These are phyloP conservation scores for Euphorbia celastroides DNA, from an alignment of 441 rosid genomes.

Conservation along the genomic window DNA sequence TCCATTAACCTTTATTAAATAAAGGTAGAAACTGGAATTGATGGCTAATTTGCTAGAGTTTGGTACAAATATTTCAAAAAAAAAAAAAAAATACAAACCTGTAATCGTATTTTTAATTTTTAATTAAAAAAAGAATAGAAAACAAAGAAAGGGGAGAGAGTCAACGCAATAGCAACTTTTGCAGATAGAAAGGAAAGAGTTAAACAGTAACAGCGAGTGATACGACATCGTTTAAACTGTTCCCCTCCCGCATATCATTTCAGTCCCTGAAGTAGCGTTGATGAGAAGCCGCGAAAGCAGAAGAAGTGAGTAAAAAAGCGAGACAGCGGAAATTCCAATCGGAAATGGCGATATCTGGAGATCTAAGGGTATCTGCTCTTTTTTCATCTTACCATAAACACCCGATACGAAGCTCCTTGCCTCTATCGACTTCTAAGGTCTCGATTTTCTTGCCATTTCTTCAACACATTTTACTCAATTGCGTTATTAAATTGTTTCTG, in stretches of 20 bases:
- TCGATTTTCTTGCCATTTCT: not conserved
- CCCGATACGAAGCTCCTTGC: constrained; percentile 37
- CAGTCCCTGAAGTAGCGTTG: not conserved
- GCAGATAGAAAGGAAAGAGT: not conserved
- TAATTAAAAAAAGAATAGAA: not conserved
- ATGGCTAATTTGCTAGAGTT: too few relatives aligned
- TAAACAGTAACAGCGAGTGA: not conserved
- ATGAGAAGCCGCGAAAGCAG: not conserved
- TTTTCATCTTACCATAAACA: constrained; percentile 46
- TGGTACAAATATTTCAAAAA: too few relatives aligned
- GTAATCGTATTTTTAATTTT: too few relatives aligned
- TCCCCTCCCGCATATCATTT: not conserved
- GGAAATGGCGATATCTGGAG: constrained; percentile 68
- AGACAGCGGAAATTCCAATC: not conserved
- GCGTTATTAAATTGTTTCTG: not conserved
- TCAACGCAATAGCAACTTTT: not conserved
- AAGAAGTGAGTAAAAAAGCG: not conserved
- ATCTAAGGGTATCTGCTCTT: constrained; percentile 67
- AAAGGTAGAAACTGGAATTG: too few relatives aligned
- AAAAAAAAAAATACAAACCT: too few relatives aligned
- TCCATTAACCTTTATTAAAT: too few relatives aligned
- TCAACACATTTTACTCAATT: not conserved
- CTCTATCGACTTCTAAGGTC: constrained; percentile 61
- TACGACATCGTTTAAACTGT: not conserved
- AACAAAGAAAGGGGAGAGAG: not conserved